Base-by-base conservation (phyloP, 306 rosid species). In the Trichosanthes cucumerina region DNA sequence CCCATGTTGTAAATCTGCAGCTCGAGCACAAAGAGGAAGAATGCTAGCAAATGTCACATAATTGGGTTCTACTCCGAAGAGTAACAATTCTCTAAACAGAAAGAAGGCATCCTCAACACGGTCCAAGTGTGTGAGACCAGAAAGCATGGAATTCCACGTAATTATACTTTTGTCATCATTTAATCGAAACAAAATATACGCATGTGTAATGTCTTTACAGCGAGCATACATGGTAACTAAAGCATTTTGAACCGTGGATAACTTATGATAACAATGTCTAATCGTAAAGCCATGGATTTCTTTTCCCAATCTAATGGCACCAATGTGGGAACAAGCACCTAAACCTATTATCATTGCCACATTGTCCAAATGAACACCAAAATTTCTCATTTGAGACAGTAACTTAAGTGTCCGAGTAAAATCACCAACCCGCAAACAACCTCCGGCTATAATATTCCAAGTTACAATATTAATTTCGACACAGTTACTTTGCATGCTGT, bases 151-250 rank as follows among this genome's bases (percentile, higher is more conserved):
- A 78, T 95, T 90, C 97, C 97, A 92, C 41, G 96, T 87, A 70
- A 90, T 80, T 81, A 85, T 57, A 80, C 88, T 81, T 79, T 86
- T 92, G 36, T 86, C 86, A 46, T 83, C 91, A 53, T 78, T 81
- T 70, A 56, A 74, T 44, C 65, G 84, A 79, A 95, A 95, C 81
- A 91, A 28, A 71, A 58, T 82, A 85, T 85, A 84, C 23, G 97
- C 97, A 81, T 63, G 91, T 18, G 36, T 79, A 23, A 92, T 92
- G 86, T 92, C 90, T 72, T 88, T 73, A 82, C 97, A 91, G 80
- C 97, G 88, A 73, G 97, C 88, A 89, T 95, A 95, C 98, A 95
- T 88, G 31, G 98, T 89, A 82, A 95, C 90, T 54, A 95, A 82
- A 28, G 92, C 89, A 86, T 92, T 91, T 75, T 76, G 87, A 6